Base-by-base conservation (phyloP, 2,329 filamentous ascomycete species). In the Colletotrichum shisoi region DNA sequence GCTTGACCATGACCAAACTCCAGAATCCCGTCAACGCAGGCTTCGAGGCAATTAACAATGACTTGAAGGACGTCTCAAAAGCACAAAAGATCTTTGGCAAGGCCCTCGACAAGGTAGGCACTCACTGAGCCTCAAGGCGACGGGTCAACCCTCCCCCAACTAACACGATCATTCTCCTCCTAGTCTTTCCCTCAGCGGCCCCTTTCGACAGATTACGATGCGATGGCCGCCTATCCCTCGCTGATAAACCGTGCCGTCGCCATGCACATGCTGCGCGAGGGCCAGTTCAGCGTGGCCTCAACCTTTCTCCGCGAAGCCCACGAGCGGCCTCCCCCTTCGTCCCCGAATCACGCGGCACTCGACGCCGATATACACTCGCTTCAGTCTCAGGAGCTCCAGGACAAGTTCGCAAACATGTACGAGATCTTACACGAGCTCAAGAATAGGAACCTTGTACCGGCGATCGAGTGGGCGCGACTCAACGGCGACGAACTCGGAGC, bases 201-300 rank as follows among this genome's bases (percentile, higher is more conserved):
- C 15, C 87, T 94, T 0, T 91, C 89, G 15, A 91, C 88, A 73
- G 91, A 94, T 65, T 89, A 93, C 73, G 93, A 96, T 78, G 90
- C 89, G 40, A 88, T 97, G 77, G 89, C 87, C 1, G 86, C 89
- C 21, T 89, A 96, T 71, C 85, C 91, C 4, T 83, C 85, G 17
- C 84, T 97, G 13, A 92, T 98, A 75, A 96, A 97, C 79, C 88
- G 94, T 63, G 94, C 95, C 7, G 96, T 99, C 72, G 92, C 92
- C 11, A 69, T 98, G 93, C 95, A 99, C 75, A 85, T 99, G 24
- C 85, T 99, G 45, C 91, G 95, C 46, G 94, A 98, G 79, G 95
- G 95, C 56, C 91, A 97, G 75, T 99, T 99, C 77, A 85, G 84
- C 24, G 94, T 97, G 2, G 94, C 94, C 13, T 88, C 89, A 17